A percentile compares a stretch with the other conserved stretches of the same genome.
Conservation (phyloP, 2,329 filamentous ascomycete species). For the Monosporascus sp. region DNA sequence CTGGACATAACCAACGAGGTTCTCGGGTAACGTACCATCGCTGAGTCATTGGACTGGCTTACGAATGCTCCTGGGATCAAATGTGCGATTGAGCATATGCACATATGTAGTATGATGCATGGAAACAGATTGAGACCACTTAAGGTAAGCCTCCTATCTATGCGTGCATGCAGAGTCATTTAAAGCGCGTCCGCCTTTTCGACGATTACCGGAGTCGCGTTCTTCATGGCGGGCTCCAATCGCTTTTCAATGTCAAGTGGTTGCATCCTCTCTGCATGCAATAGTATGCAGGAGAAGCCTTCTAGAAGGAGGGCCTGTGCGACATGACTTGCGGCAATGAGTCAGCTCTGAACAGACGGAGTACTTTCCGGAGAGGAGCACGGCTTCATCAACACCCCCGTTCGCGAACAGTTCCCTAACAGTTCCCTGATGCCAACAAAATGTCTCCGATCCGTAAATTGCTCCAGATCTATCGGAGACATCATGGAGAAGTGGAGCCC, state of each 20-base stretch:
- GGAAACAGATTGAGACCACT: background rate
- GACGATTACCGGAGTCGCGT: background rate
- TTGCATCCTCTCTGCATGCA: background rate
- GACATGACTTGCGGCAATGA: background rate
- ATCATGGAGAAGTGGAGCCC: too few species aligned
- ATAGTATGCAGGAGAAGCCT: background rate
- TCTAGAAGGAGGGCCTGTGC: background rate
- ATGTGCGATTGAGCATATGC: background rate
- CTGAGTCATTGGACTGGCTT: background rate
- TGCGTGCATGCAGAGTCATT: background rate
- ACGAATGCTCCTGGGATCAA: background rate
- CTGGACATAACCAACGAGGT: background rate
- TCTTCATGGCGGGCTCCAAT: background rate
- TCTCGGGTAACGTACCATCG: background rate
- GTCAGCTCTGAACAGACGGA: background rate
- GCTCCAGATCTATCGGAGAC: too few species aligned
- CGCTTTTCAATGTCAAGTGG: background rate
- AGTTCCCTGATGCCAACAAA: too few species aligned
- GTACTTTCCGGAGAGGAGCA: background rate
- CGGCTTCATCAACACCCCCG: too few species aligned
- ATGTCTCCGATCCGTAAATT: too few species aligned
- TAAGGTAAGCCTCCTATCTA: background rate
- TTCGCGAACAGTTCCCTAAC: too few species aligned
- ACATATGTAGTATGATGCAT: background rate
- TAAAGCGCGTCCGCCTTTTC: background rate